These are phyloP conservation scores for Cnidoscolus chayamansa DNA, from an alignment of 441 rosid species.

Conservation along the genomic window DNA sequence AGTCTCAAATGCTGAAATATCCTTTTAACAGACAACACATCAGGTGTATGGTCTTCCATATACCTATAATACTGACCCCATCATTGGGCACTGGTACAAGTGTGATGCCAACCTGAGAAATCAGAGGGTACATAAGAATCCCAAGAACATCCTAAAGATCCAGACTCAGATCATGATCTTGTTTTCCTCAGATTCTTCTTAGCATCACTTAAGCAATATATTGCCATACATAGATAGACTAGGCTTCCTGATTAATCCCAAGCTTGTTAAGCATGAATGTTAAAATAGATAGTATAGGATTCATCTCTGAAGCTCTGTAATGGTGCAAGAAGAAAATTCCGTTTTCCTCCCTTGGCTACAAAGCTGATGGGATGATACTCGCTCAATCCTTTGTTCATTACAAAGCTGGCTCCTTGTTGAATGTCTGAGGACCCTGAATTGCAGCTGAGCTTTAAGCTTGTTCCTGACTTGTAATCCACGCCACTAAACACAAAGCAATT, in stretches of 20 bases:
- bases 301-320: conserved; percentile 72
- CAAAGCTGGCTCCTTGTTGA: conserved; percentile 54
- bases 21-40: background rate
- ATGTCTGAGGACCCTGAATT: conserved; percentile 35
- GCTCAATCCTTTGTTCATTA: conserved; percentile 41
- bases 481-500: conserved; percentile 66
- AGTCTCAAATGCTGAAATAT: background rate
- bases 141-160: background rate
- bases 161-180: background rate
- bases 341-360: conserved; percentile 52
- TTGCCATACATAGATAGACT: background rate
- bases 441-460: conserved; percentile 50
- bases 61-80: background rate
- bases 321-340: conserved; percentile 65
- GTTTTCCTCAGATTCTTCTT: background rate
- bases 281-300: conserved; percentile 70
- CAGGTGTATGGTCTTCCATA: background rate
- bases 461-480: conserved; percentile 30
- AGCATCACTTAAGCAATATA: background rate
- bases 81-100: background rate
- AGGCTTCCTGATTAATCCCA: background rate
- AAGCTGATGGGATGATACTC: conserved; percentile 75
- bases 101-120: background rate
- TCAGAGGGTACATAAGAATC: background rate
- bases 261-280: conserved; percentile 40